phyloP scores from a whole-genome alignment of 345 rosid species.

The Jatropha curcas region DNA sequence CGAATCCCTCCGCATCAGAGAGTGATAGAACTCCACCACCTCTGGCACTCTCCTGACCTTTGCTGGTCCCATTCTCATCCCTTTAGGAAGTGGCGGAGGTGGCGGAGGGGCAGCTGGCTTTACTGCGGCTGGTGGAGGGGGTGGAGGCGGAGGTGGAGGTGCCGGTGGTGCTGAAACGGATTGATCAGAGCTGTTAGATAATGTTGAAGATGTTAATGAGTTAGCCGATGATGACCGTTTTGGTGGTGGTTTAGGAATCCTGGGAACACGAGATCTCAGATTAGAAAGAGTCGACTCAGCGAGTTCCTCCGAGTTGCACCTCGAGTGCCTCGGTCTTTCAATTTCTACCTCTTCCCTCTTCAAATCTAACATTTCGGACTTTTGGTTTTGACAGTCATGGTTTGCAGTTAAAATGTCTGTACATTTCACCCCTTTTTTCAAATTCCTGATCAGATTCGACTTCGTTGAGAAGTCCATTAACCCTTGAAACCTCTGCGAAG shows the following conservation, averaged over 20 bases:
- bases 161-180: slow-evolving; percentile 17
- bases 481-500: slow-evolving; percentile 77
- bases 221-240: slow-evolving; percentile 45
- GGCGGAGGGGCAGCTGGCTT: slow-evolving; percentile 55
- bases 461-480: slow-evolving; percentile 54
- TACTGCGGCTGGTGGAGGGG: slow-evolving; percentile 10
- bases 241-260: slow-evolving; percentile 95
- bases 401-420: slow-evolving; percentile 24
- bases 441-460: slow-evolving; percentile 49
- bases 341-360: slow-evolving; percentile 46
- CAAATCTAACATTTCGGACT: slow-evolving; percentile 32
- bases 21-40: slow-evolving; percentile 97
- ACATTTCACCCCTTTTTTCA: slow-evolving; percentile 42
- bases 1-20: slow-evolving; percentile 86
- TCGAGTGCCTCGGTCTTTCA: slow-evolving; percentile 50
- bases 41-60: slow-evolving; percentile 92
- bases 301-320: slow-evolving; percentile 72
- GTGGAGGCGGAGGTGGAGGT: slow-evolving; percentile 10
- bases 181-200: slow-evolving; percentile 15
- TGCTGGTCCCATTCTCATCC: slow-evolving; percentile 39
- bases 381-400: slow-evolving; percentile 21
- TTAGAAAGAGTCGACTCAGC: slow-evolving; percentile 50
- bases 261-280: slow-evolving; percentile 69
- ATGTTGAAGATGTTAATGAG: slow-evolving; percentile 20
- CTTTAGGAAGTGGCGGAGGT: slow-evolving; percentile 72